A percentile compares a stretch with the other conserved stretches of the same genome.
These are phyloP conservation scores for Clonostachys sp. DNA, from an alignment of 2,329 filamentous ascomycete species.

Conservation along the genomic window DNA sequence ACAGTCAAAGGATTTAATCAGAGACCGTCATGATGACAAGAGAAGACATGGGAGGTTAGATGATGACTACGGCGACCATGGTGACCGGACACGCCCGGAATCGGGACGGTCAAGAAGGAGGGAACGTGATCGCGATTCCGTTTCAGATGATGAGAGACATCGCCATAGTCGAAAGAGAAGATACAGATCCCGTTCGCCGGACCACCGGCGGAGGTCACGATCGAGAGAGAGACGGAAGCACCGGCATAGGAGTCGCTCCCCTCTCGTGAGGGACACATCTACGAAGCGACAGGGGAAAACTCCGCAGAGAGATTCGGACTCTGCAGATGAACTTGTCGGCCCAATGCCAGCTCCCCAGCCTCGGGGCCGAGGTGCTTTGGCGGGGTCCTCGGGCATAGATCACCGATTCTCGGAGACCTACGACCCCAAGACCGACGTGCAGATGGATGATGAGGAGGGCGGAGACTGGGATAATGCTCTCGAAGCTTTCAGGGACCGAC, in stretches of 20 bases:
- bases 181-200: slow-evolving; percentile 14
- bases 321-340: slow-evolving; percentile 72
- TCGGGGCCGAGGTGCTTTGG: slow-evolving; percentile 66
- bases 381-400: slow-evolving; percentile 66
- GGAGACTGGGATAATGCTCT: slow-evolving; percentile 78
- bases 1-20: slow-evolving; percentile 10
- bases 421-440: slow-evolving; percentile 51
- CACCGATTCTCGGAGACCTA: slow-evolving; percentile 69
- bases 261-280: slow-evolving; percentile 1
- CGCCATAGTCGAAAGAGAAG: slow-evolving; percentile 7
- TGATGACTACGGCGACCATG: not conserved
- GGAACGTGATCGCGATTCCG: not conserved
- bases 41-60: slow-evolving; percentile 15
- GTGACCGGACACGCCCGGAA: not conserved
- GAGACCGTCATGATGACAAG: slow-evolving; percentile 8
- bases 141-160: not conserved
- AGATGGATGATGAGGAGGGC: slow-evolving; percentile 36
- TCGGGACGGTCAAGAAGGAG: not conserved
- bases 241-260: slow-evolving; percentile 24
- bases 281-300: not conserved
- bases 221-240: slow-evolving; percentile 13
- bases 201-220: not conserved
- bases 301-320: slow-evolving; percentile 51
- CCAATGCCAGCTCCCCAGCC: slow-evolving; percentile 53
- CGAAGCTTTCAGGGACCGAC: slow-evolving; percentile 74